Evolutionary conservation across 306 rosid species (phyloP).

Genomic region (Rubus idaeus): DNA sequence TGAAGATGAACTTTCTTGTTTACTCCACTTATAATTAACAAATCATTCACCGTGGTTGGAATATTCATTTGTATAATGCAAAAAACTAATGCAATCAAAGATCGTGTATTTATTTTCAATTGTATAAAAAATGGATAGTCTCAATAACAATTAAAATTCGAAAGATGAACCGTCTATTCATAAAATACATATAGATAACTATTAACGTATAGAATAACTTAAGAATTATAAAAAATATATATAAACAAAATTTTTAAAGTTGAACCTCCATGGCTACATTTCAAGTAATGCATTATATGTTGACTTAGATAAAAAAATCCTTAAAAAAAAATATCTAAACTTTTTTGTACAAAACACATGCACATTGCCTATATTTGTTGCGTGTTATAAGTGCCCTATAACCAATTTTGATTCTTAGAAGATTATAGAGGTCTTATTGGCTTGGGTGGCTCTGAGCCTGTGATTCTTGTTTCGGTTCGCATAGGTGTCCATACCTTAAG

Average conservation of each 20-base stretch:
- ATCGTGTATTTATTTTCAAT: neutral
- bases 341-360: neutral
- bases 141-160: no score
- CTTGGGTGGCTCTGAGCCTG: slow-evolving; percentile 1
- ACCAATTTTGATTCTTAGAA: slow-evolving; percentile 14
- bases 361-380: neutral
- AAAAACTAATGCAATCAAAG: neutral
- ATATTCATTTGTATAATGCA: no score
- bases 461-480: slow-evolving; percentile 7
- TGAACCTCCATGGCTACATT: neutral
- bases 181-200: no score
- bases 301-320: neutral
- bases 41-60: no score
- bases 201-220: no score
- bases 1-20: no score
- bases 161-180: no score
- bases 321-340: neutral
- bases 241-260: no score
- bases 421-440: neutral
- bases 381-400: slow-evolving; percentile 1
- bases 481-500: slow-evolving; percentile 23
- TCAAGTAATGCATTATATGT: neutral
- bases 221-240: no score
- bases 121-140: neutral
- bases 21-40: no score